These are phyloP conservation scores for Neurospora africana DNA, from an alignment of 495 filamentous ascomycete genomes.

Conservation along the genomic window DNA sequence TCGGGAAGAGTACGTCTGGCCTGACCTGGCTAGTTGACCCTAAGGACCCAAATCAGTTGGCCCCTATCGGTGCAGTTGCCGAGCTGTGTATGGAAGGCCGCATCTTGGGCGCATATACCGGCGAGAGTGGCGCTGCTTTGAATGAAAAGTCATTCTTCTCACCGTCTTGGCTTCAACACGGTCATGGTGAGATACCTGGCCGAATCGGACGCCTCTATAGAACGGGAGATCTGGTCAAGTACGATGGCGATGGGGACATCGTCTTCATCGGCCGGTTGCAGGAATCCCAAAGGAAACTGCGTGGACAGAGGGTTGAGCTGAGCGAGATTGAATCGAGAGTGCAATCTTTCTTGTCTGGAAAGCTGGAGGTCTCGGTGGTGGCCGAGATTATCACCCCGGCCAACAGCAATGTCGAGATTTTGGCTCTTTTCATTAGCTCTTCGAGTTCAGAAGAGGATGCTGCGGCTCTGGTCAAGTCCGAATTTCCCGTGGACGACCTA, in stretches of 20 bases:
- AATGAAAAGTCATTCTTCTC: not conserved
- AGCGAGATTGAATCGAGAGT: constrained; percentile 27
- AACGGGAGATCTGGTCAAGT: constrained; percentile 33
- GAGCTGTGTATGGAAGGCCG: constrained; percentile 40
- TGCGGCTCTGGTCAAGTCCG: not conserved
- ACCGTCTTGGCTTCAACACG: constrained; percentile 29
- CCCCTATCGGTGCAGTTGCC: constrained; percentile 34
- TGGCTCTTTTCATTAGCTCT: constrained; percentile 20
- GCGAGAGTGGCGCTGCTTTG: constrained; percentile 5
- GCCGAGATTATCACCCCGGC: constrained; percentile 34
- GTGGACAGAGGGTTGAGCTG: constrained; percentile 29
- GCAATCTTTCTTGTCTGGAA: constrained; percentile 4
- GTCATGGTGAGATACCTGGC: constrained; percentile 2
- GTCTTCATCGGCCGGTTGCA: constrained; percentile 23
- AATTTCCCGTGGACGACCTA: not conserved
- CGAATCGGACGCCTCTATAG: constrained; percentile 19
- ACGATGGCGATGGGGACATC: constrained; percentile 36
- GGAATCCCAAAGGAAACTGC: constrained; percentile 29
- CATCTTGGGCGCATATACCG: constrained; percentile 37
- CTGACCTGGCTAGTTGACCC: constrained; percentile 22
- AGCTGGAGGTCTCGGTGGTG: constrained; percentile 4
- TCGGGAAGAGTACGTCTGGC: not conserved
- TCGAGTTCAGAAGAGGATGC: constrained; percentile 16
- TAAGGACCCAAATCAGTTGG: constrained; percentile 18
- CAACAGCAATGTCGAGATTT: not conserved